Percentiles rank a stretch among this genome's conserved stretches.
Conservation (phyloP, 768 basidiomycete species). For the Hericium coralloides region DNA sequence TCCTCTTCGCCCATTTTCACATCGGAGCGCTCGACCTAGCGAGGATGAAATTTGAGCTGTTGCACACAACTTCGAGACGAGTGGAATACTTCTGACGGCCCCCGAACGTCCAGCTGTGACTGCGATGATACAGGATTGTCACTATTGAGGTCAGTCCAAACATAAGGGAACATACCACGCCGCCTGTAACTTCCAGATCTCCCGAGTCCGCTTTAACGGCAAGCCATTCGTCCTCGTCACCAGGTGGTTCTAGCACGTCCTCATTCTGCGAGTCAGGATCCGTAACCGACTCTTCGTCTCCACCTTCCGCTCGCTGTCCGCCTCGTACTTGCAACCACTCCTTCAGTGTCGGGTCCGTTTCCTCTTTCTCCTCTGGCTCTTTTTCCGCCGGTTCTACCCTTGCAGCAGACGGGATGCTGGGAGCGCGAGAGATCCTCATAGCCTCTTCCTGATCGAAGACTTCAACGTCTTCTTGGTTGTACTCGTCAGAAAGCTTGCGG, state of each 20-base stretch:
- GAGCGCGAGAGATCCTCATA: neutral
- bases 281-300: conserved; percentile 41
- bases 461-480: conserved; percentile 32
- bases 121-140: neutral
- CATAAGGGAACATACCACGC: conserved; percentile 1
- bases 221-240: conserved; percentile 33
- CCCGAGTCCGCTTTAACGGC: conserved; percentile 12
- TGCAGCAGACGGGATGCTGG: too few species aligned
- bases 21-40: neutral
- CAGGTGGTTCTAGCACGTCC: conserved; percentile 33
- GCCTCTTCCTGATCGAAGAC: conserved; percentile 17
- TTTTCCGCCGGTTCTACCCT: neutral
- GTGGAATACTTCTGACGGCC: neutral
- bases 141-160: too few species aligned
- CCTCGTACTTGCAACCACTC: conserved; percentile 17
- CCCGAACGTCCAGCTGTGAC: conserved; percentile 2
- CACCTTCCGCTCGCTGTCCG: conserved; percentile 19
- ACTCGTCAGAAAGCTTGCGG: conserved; percentile 43
- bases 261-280: conserved; percentile 66
- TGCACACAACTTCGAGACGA: too few species aligned
- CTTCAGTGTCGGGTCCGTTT: conserved; percentile 5
- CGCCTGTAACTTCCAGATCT: too few species aligned
- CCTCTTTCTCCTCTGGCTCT: neutral
- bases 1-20: conserved; percentile 62
- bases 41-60: too few species aligned